A percentile compares a stretch with the other conserved stretches of the same genome.
Evolutionary conservation across 2,329 filamentous ascomycete species (phyloP).

Genomic region (Fusarium musae): DNA sequence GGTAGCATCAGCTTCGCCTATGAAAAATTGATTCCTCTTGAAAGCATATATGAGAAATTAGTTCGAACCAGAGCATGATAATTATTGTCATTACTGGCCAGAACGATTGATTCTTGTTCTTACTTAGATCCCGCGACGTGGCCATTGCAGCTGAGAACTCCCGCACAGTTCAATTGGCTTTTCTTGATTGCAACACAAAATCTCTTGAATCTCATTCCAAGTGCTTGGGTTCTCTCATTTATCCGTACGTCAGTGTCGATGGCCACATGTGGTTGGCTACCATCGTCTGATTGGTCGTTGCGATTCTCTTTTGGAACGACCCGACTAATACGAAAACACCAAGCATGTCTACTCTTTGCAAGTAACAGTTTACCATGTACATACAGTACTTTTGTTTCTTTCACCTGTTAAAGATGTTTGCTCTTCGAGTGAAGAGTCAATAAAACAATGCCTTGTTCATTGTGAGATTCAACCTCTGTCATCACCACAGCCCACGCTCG

Average conservation of each 20-base stretch:
- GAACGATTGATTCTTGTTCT: background rate
- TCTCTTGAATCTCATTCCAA: background rate
- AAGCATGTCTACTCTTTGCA: constrained; percentile 5
- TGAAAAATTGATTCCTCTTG: background rate
- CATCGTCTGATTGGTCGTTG: constrained; percentile 35
- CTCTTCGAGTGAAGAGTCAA: background rate
- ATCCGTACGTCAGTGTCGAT: constrained; percentile 33
- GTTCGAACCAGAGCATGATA: background rate
- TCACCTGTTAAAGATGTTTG: background rate
- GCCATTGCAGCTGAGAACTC: constrained; percentile 19
- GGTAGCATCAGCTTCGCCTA: background rate
- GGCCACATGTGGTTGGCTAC: constrained; percentile 42
- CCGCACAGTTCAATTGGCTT: constrained; percentile 13
- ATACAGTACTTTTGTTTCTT: background rate
- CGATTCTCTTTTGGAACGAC: constrained; percentile 13
- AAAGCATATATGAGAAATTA: background rate
- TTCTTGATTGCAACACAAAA: background rate
- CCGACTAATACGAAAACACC: constrained; percentile 31
- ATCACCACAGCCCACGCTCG: background rate
- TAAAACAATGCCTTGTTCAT: background rate
- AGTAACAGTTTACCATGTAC: background rate
- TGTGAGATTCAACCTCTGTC: background rate
- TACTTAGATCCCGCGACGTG: background rate
- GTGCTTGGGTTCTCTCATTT: background rate
- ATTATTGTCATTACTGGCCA: background rate